Conservation (phyloP, 2,329 filamentous ascomycete genomes). For the Clonostachys rosea region DNA sequence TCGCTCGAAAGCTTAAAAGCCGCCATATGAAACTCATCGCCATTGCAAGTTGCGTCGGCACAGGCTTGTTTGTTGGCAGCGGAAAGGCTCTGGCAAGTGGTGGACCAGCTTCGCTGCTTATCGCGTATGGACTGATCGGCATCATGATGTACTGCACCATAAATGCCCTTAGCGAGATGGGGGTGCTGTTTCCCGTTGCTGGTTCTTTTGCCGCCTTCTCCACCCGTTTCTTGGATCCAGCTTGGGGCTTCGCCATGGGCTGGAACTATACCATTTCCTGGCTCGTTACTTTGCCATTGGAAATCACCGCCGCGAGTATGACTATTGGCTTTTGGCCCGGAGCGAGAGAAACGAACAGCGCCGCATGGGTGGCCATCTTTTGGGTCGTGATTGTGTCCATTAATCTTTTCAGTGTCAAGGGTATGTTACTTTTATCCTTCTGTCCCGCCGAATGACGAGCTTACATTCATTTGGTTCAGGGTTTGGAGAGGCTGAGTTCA, state of each 20-base stretch:
- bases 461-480: constrained; percentile 27
- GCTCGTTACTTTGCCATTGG: constrained; percentile 77
- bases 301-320: constrained; percentile 82
- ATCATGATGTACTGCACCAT: constrained; percentile 89
- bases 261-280: constrained; percentile 94
- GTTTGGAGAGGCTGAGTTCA: constrained; percentile 86
- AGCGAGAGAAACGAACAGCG: constrained; percentile 55
- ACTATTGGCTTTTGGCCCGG: constrained; percentile 76
- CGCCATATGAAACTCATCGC: constrained; percentile 97
- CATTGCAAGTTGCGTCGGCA: constrained; percentile 86
- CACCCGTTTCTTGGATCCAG: constrained; percentile 86
- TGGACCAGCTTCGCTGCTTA: constrained; percentile 72
- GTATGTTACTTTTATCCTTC: background rate
- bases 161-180: constrained; percentile 86
- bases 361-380: constrained; percentile 81
- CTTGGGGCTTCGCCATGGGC: constrained; percentile 93
- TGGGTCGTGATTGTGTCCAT: constrained; percentile 70
- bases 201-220: constrained; percentile 92
- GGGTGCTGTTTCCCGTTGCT: constrained; percentile 84
- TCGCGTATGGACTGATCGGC: constrained; percentile 77
- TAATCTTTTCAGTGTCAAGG: constrained; percentile 80
- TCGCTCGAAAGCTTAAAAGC: constrained; percentile 74
- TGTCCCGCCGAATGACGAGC: no score
- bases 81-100: constrained; percentile 66
- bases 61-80: constrained; percentile 83